A percentile compares a stretch with the other conserved stretches of the same genome.
Evolutionary conservation across 306 rosid species (phyloP).

Genomic region (Prunus fruticosa): DNA sequence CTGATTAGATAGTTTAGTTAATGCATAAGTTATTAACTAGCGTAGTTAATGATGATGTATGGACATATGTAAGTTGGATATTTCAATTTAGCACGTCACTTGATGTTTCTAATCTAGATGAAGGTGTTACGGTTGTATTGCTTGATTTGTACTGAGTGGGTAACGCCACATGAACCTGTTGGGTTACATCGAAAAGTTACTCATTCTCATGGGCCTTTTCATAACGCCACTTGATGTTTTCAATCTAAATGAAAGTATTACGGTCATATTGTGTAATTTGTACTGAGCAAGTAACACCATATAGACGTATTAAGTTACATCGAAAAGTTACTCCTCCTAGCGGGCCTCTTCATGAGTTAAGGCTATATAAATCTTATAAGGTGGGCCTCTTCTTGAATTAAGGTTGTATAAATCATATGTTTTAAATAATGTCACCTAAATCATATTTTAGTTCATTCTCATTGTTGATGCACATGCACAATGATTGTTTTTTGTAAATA

Average conservation of each 20-base stretch:
- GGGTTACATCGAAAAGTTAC: neutral
- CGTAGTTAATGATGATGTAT: neutral
- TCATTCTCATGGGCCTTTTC: neutral
- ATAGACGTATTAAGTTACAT: neutral
- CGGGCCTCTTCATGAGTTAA: neutral
- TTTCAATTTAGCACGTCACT: neutral
- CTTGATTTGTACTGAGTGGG: too few species aligned
- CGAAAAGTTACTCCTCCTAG: neutral
- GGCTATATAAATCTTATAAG: neutral
- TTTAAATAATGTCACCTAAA: neutral
- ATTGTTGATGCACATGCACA: neutral
- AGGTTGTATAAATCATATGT: neutral
- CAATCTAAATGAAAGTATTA: too few species aligned
- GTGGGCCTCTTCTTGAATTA: neutral
- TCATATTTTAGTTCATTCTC: neutral
- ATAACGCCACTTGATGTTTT: too few species aligned
- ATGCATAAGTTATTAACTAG: neutral
- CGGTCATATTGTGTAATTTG: too few species aligned
- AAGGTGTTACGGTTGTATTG: too few species aligned
- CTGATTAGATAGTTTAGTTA: too few species aligned
- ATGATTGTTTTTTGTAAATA: neutral
- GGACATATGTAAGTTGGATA: neutral
- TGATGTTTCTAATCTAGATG: neutral
- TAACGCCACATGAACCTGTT: too few species aligned
- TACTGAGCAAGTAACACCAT: too few species aligned